Evolutionary conservation across 495 filamentous ascomycete genomes (phyloP).

Genomic region (Penicillium fimorum): DNA sequence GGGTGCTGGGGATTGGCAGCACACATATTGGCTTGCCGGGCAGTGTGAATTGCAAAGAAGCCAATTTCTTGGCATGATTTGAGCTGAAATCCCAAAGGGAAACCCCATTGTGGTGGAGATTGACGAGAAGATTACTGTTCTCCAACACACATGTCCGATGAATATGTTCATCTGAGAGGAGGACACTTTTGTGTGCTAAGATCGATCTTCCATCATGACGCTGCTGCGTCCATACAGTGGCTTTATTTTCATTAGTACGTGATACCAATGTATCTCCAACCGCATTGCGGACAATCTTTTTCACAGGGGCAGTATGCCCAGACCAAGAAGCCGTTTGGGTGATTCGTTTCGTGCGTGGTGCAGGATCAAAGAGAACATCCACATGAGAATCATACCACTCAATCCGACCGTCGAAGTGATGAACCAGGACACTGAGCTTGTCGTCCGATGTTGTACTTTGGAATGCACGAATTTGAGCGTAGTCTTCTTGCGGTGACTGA

Average conservation of each 20-base stretch:
- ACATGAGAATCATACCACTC: slow-evolving; percentile 77
- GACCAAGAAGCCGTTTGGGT: slow-evolving; percentile 65
- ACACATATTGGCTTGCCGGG: slow-evolving; percentile 79
- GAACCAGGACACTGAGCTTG: slow-evolving; percentile 72
- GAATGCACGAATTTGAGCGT: slow-evolving; percentile 74
- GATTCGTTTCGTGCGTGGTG: slow-evolving; percentile 62
- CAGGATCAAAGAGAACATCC: slow-evolving; percentile 78
- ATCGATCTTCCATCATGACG: slow-evolving; percentile 43
- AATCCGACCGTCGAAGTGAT: slow-evolving; percentile 83
- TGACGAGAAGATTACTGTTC: slow-evolving; percentile 74
- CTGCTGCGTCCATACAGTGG: slow-evolving; percentile 78
- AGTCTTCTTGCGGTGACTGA: slow-evolving; percentile 44
- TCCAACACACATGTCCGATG: slow-evolving; percentile 77
- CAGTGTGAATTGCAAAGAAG: slow-evolving; percentile 57
- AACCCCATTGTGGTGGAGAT: slow-evolving; percentile 73
- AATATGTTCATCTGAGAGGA: slow-evolving; percentile 72
- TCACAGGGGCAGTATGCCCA: slow-evolving; percentile 76
- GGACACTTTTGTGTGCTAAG: slow-evolving; percentile 64
- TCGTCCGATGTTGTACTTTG: slow-evolving; percentile 57
- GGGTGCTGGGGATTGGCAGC: slow-evolving; percentile 67
- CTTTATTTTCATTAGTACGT: slow-evolving; percentile 73
- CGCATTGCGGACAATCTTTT: slow-evolving; percentile 81
- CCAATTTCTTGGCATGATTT: slow-evolving; percentile 54
- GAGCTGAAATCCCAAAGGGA: slow-evolving; percentile 77
- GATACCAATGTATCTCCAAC: slow-evolving; percentile 79